Percentiles rank a stretch among this genome's conserved stretches.
Evolutionary conservation across 257 asterid species (phyloP).

Genomic region (Solanum lycopersicoides): DNA sequence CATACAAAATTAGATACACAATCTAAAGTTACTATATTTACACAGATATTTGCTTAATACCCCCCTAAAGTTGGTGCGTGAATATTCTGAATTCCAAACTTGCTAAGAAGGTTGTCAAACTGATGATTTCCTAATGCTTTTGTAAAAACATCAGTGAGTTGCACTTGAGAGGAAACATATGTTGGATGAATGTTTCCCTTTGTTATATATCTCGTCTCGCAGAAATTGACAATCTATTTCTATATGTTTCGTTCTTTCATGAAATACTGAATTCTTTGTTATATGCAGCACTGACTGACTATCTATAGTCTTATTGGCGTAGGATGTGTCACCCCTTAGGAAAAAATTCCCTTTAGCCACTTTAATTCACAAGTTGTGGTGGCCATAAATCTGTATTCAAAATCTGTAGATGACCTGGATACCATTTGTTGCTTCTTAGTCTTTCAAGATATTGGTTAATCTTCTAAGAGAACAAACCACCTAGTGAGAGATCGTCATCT

Average conservation of each 20-base stretch:
- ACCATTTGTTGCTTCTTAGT: neutral
- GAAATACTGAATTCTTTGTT: neutral
- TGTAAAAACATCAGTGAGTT: neutral
- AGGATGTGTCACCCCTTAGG: too few species aligned
- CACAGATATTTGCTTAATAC: neutral
- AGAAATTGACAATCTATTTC: neutral
- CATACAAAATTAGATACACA: neutral
- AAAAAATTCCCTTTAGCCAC: neutral
- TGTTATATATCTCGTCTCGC: neutral
- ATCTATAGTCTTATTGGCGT: neutral
- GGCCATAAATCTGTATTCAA: neutral
- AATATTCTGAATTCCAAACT: neutral
- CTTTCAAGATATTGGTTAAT: neutral
- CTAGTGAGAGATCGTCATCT: neutral
- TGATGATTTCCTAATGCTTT: neutral
- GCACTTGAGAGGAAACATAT: neutral
- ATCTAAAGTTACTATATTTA: neutral
- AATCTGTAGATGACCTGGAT: neutral
- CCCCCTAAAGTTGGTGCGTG: neutral
- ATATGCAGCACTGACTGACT: neutral
- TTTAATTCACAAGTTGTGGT: neutral
- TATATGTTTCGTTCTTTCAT: neutral
- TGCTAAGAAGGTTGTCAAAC: neutral
- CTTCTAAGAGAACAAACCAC: neutral
- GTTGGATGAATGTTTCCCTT: neutral